phyloP scores from a whole-genome alignment of 768 basidiomycete species.

The Trametes elegans region DNA sequence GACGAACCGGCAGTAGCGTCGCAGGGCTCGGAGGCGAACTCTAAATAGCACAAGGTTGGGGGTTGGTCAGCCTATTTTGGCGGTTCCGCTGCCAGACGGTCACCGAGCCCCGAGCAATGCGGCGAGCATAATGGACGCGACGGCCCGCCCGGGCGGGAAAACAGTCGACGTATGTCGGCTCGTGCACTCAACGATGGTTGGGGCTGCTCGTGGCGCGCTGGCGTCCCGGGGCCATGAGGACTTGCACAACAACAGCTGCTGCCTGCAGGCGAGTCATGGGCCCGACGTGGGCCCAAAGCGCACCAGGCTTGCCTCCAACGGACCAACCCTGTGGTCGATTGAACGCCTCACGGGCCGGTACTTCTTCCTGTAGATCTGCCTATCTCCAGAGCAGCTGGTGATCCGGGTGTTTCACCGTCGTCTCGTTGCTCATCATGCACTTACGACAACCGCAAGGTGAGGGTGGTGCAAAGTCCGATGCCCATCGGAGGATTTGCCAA shows the following conservation, averaged over 20 bases:
- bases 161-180: not conserved
- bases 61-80: not conserved
- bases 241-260: too few relatives aligned
- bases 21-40: not conserved
- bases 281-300: too few relatives aligned
- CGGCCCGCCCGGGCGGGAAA: not conserved
- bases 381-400: not conserved
- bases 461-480: not conserved
- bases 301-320: too few relatives aligned
- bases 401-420: not conserved
- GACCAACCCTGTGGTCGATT: too few relatives aligned
- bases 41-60: not conserved
- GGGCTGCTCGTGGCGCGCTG: too few relatives aligned
- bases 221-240: too few relatives aligned
- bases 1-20: not conserved
- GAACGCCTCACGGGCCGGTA: too few relatives aligned
- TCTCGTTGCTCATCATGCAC: not conserved
- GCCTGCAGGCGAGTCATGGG: too few relatives aligned
- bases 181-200: too few relatives aligned
- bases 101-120: too few relatives aligned
- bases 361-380: too few relatives aligned
- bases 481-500: conserved; percentile 5
- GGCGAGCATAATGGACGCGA: too few relatives aligned
- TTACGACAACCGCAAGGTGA: not conserved
- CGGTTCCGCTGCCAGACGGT: not conserved